Evolutionary conservation across 2,329 filamentous ascomycete species (phyloP).

Genomic region (Aplosporella prunicola): DNA sequence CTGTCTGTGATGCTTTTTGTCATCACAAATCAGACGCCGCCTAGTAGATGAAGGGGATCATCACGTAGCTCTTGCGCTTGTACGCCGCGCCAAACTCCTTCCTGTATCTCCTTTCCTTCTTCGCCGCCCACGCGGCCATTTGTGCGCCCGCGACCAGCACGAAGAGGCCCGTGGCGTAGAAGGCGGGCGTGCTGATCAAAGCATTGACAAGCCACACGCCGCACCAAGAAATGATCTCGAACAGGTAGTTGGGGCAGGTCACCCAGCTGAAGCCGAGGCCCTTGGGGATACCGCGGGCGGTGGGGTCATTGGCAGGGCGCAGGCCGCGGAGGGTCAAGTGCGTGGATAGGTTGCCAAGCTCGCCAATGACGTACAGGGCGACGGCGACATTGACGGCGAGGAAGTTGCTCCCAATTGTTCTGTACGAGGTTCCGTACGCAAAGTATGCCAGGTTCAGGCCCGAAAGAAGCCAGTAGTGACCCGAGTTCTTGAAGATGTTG

Average conservation of each 20-base stretch:
- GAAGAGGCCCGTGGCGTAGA: conserved; percentile 67
- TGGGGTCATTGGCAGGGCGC: conserved; percentile 58
- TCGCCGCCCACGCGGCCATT: conserved; percentile 81
- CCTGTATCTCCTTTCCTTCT: conserved; percentile 85
- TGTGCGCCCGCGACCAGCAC: conserved; percentile 60
- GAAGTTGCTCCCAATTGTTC: conserved; percentile 46
- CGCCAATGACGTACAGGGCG: conserved; percentile 64
- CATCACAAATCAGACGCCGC: too few relatives aligned
- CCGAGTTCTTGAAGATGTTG: conserved; percentile 92
- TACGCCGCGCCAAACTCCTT: conserved; percentile 89
- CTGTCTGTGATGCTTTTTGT: too few relatives aligned
- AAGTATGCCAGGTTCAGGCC: conserved; percentile 75
- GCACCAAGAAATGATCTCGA: conserved; percentile 78
- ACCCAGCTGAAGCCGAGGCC: conserved; percentile 80
- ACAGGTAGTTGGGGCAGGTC: conserved; percentile 96
- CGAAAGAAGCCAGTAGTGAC: conserved; percentile 84
- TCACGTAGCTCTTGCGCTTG: conserved; percentile 82
- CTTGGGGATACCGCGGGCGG: conserved; percentile 76
- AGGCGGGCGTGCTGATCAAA: conserved; percentile 67
- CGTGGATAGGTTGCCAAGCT: conserved; percentile 69
- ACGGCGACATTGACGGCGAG: conserved; percentile 54
- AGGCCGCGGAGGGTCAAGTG: conserved; percentile 72
- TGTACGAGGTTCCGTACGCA: conserved; percentile 64
- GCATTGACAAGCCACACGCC: conserved; percentile 72
- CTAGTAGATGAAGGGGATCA: conserved; percentile 69